These are phyloP conservation scores for Trichoderma gamsii DNA, from an alignment of 495 filamentous ascomycete species.

Conservation along the genomic window DNA sequence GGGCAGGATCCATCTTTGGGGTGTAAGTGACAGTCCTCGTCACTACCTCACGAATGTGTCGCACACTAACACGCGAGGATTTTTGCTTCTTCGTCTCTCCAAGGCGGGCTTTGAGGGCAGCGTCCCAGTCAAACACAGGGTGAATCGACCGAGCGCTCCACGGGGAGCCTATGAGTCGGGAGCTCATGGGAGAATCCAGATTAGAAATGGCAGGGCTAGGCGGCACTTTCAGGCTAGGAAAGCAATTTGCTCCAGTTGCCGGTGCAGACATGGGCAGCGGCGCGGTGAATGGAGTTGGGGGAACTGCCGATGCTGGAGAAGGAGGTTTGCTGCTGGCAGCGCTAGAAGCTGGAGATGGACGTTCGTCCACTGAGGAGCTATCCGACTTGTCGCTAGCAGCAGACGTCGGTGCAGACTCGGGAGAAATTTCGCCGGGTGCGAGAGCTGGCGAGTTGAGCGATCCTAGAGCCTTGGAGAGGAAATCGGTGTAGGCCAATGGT, in stretches of 20 bases:
- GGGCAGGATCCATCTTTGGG: conserved; percentile 60
- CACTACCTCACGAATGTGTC: conserved; percentile 61
- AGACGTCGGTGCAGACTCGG: conserved; percentile 42
- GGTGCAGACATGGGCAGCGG: conserved; percentile 53
- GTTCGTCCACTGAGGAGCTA: conserved; percentile 49
- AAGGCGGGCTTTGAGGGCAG: conserved; percentile 44
- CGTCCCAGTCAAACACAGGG: conserved; percentile 57
- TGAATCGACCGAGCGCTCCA: conserved; percentile 49
- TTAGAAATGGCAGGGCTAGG: conserved; percentile 52
- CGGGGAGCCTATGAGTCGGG: conserved; percentile 26
- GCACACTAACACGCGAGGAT: conserved; percentile 43
- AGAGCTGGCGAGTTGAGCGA: conserved; percentile 61
- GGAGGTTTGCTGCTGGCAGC: conserved; percentile 5
- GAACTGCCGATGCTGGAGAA: conserved; percentile 14
- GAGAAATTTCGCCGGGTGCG: conserved; percentile 26
- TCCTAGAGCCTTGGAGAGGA: conserved; percentile 56
- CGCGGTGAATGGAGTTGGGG: conserved; percentile 38
- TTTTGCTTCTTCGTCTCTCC: conserved; percentile 26
- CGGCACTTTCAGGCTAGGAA: conserved; percentile 53
- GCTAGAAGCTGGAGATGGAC: conserved; percentile 1
- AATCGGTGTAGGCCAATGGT: conserved; percentile 84
- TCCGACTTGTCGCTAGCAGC: conserved; percentile 45
- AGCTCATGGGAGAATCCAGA: conserved; percentile 36
- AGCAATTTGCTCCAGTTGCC: conserved; percentile 39
- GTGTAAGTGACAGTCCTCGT: conserved; percentile 73